phyloP scores from a whole-genome alignment of 179 eudicot species.

The Drosera spatulata region DNA sequence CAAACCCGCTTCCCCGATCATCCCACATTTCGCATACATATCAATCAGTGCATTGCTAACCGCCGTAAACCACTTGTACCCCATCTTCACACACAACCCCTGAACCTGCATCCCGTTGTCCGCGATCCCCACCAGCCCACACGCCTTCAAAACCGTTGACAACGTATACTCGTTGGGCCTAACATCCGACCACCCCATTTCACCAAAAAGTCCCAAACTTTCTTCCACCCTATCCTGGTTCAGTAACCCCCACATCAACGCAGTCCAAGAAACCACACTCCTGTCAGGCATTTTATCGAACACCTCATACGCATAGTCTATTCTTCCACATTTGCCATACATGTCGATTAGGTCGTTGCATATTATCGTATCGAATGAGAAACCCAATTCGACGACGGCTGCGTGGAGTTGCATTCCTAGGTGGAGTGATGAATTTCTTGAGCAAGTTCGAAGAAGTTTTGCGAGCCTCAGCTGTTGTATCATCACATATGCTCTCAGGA shows the following conservation, averaged over 20 bases:
- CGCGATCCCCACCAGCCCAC: slow-evolving; percentile 31
- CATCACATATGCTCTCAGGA: slow-evolving; percentile 5
- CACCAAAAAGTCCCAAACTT: slow-evolving; percentile 28
- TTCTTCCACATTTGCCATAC: slow-evolving; percentile 42
- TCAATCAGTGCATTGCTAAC: slow-evolving; percentile 68
- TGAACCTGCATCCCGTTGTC: slow-evolving; percentile 73
- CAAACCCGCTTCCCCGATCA: slow-evolving; percentile 29
- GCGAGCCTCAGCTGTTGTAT: slow-evolving; percentile 36
- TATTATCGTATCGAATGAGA: slow-evolving; percentile 35
- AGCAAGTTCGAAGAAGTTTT: slow-evolving; percentile 36
- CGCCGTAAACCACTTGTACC: slow-evolving; percentile 39
- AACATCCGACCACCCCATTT: slow-evolving; percentile 41
- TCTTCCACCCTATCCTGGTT: slow-evolving; percentile 28
- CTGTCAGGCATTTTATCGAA: slow-evolving; percentile 49
- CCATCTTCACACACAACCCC: slow-evolving; percentile 38
- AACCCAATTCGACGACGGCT: slow-evolving; percentile 33
- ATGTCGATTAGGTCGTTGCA: slow-evolving; percentile 47
- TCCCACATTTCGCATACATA: slow-evolving; percentile 76
- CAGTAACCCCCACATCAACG: slow-evolving; percentile 49
- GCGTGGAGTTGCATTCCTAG: slow-evolving; percentile 48
- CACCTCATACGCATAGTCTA: slow-evolving; percentile 32
- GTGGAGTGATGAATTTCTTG: slow-evolving; percentile 22
- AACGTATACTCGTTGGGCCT: slow-evolving; percentile 65
- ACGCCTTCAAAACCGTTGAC: slow-evolving; percentile 59
- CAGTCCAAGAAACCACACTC: slow-evolving; percentile 62